These are phyloP conservation scores for Penicillium lividum DNA, from an alignment of 495 filamentous ascomycete species.

Conservation along the genomic window DNA sequence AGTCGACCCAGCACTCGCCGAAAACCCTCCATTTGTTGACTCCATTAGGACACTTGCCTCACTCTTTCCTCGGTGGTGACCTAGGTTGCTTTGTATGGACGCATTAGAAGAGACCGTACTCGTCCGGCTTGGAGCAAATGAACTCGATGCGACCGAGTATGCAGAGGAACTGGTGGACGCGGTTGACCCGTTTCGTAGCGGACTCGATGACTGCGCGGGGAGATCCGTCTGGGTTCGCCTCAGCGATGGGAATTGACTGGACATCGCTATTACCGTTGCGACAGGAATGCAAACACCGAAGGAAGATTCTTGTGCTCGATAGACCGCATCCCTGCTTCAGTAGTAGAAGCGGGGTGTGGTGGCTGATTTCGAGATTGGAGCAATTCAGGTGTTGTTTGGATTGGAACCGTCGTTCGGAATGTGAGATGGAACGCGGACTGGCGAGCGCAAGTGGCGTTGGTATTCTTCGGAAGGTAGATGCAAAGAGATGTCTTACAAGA, in stretches of 20 bases:
- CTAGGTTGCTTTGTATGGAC: constrained; percentile 55
- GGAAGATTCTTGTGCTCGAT: constrained; percentile 30
- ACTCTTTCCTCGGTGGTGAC: constrained; percentile 77
- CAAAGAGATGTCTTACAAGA: background rate
- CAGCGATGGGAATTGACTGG: constrained; percentile 44
- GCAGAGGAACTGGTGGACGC: constrained; percentile 77
- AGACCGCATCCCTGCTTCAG: constrained; percentile 48
- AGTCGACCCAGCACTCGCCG: constrained; percentile 53
- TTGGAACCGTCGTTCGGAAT: constrained; percentile 28
- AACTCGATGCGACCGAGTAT: constrained; percentile 69
- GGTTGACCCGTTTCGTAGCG: constrained; percentile 71
- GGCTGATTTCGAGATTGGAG: constrained; percentile 14
- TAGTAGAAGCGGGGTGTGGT: constrained; percentile 30
- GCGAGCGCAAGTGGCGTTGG: background rate
- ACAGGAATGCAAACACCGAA: constrained; percentile 35
- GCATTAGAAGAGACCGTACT: constrained; percentile 76
- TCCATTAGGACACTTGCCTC: constrained; percentile 54
- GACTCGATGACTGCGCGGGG: constrained; percentile 55
- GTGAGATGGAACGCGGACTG: constrained; percentile 27
- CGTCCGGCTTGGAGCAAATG: constrained; percentile 66
- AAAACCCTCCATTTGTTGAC: constrained; percentile 15
- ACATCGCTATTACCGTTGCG: constrained; percentile 39
- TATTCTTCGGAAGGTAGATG: background rate
- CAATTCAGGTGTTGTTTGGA: background rate
- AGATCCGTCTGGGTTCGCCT: constrained; percentile 70